phyloP scores from a whole-genome alignment of 148 eudicot species.

The Chenopodium suecicum region DNA sequence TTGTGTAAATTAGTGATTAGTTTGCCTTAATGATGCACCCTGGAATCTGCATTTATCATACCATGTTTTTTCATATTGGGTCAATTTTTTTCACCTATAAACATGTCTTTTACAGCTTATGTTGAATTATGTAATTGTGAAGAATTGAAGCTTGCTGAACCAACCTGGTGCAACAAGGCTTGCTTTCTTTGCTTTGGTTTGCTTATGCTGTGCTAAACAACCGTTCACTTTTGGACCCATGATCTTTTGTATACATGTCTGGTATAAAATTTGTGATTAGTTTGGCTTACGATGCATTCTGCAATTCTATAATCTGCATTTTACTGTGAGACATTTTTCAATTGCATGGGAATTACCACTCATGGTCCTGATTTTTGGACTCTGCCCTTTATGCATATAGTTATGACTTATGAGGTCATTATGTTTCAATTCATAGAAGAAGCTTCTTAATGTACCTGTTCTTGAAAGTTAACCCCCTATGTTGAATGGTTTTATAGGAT shows the following conservation, averaged over 20 bases:
- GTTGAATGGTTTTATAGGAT: constrained; percentile 41
- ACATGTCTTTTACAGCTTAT: too few species aligned
- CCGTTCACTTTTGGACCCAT: too few species aligned
- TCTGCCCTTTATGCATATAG: not conserved
- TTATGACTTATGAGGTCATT: not conserved
- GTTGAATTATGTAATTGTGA: too few species aligned
- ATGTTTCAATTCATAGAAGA: not conserved
- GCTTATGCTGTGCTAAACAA: too few species aligned
- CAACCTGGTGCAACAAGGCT: too few species aligned
- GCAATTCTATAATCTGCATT: not conserved
- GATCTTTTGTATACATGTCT: too few species aligned
- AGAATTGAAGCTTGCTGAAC: too few species aligned
- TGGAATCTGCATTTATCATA: not conserved
- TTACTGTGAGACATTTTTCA: not conserved
- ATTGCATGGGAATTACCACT: not conserved
- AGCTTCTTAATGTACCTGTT: not conserved
- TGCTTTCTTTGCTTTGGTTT: too few species aligned
- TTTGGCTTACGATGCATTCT: too few species aligned
- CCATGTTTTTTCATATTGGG: not conserved
- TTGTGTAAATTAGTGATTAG: not conserved
- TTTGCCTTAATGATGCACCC: not conserved
- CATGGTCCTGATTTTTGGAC: not conserved
- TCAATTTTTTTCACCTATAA: too few species aligned
- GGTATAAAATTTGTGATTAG: too few species aligned
- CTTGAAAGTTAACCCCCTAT: not conserved